Percentiles rank a stretch among this genome's conserved stretches.
Evolutionary conservation across 768 basidiomycete genomes (phyloP).

Genomic region (Pleurotus citrinopileatus): DNA sequence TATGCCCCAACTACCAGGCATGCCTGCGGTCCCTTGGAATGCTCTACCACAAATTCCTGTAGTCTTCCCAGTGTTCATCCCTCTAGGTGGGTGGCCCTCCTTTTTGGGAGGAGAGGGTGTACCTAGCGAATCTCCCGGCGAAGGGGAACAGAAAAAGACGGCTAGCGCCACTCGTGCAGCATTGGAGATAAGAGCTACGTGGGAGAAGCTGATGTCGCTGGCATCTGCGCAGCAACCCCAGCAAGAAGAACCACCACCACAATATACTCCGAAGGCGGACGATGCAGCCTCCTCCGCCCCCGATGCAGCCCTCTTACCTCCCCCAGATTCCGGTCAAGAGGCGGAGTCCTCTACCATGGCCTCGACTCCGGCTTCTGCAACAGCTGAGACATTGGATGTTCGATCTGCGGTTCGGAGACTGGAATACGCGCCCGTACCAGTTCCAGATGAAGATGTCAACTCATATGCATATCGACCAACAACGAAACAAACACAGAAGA

Average conservation of each 20-base stretch:
- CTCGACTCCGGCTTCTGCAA: conserved; percentile 20
- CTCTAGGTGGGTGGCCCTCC: conserved; percentile 62
- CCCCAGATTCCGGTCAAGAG: conserved; percentile 7
- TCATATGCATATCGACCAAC: conserved; percentile 63
- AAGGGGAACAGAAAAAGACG: conserved; percentile 35
- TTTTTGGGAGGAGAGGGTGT: conserved; percentile 52
- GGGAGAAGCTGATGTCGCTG: conserved; percentile 75
- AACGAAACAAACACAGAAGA: conserved; percentile 37
- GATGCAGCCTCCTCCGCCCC: conserved; percentile 17
- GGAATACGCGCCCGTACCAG: conserved; percentile 44
- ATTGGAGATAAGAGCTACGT: conserved; percentile 65
- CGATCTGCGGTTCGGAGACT: conserved; percentile 28
- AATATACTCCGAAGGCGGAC: conserved; percentile 65
- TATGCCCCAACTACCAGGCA: conserved; percentile 61
- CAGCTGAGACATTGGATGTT: conserved; percentile 24
- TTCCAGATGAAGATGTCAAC: conserved; percentile 68
- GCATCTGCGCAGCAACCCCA: conserved; percentile 45
- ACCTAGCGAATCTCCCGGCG: conserved; percentile 26
- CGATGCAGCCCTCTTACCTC: conserved; percentile 8
- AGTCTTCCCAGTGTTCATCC: conserved; percentile 79
- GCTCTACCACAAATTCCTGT: conserved; percentile 66
- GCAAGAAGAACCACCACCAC: conserved; percentile 60
- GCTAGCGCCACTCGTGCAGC: conserved; percentile 44
- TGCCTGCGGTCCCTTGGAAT: conserved; percentile 62
- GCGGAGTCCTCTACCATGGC: conserved; percentile 18